Evolutionary conservation across 2,329 filamentous ascomycete genomes (phyloP).

Genomic region (Penicillium thymicola): DNA sequence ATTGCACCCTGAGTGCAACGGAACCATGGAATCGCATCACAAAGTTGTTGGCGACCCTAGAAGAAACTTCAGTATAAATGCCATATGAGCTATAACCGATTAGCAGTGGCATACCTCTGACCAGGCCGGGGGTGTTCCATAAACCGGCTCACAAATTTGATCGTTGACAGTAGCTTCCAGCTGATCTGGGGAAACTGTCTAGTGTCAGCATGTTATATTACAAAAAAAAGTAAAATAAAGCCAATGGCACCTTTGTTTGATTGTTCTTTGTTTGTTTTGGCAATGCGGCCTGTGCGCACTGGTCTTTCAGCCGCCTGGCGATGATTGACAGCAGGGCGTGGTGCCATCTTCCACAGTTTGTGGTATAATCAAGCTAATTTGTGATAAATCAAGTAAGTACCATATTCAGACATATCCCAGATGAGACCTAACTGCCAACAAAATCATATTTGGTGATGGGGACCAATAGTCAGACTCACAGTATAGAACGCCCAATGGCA

Average conservation of each 20-base stretch:
- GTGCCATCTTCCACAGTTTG: not conserved
- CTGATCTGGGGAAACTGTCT: not conserved
- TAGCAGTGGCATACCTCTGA: not conserved
- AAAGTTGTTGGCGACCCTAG: slow-evolving; percentile 55
- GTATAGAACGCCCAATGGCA: not conserved
- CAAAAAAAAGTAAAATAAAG: not conserved
- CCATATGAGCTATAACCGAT: not conserved
- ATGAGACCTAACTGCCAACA: not conserved
- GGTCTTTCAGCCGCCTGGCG: not conserved
- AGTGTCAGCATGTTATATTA: not conserved
- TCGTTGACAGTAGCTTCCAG: not conserved
- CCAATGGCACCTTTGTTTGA: not conserved
- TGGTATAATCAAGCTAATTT: not conserved
- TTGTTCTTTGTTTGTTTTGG: not conserved
- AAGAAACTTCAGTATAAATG: not conserved
- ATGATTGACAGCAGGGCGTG: not conserved
- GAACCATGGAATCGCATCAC: slow-evolving; percentile 63
- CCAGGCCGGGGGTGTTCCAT: slow-evolving; percentile 3
- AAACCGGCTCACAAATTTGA: not conserved
- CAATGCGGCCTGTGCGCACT: not conserved
- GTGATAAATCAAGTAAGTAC: not conserved
- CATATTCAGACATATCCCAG: not conserved
- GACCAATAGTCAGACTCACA: not conserved
- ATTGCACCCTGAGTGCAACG: slow-evolving; percentile 58
- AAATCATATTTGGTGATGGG: no score